A percentile compares a stretch with the other conserved stretches of the same genome.
These are phyloP conservation scores for Ganoderma lucidum DNA, from an alignment of 1,284 basidiomycete species.

Conservation along the genomic window DNA sequence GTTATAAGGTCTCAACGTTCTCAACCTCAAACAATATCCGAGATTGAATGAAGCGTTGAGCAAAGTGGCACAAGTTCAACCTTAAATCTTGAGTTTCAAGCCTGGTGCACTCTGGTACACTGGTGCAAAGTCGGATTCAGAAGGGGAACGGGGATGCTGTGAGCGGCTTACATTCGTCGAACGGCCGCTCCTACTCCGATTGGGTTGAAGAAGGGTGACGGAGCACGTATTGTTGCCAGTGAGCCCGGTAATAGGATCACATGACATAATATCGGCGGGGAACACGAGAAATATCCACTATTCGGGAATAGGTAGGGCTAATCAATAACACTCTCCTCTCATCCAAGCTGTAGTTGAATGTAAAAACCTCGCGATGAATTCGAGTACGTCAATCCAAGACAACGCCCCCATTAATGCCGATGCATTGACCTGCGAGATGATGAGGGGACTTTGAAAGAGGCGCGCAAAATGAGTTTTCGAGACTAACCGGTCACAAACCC, in stretches of 20 bases:
- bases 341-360: background rate
- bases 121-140: background rate
- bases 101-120: background rate
- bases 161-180: background rate
- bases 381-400: background rate
- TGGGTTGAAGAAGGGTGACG: background rate
- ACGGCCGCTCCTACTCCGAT: background rate
- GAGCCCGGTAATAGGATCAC: background rate
- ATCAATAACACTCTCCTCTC: background rate
- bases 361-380: background rate
- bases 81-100: background rate
- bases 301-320: background rate
- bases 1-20: background rate
- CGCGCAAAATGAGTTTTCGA: background rate
- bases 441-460: background rate
- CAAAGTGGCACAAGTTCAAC: background rate
- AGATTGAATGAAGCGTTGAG: background rate
- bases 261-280: background rate
- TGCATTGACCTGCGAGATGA: slow-evolving; percentile 2
- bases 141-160: background rate
- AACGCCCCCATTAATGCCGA: slow-evolving; percentile 1
- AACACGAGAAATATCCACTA: background rate
- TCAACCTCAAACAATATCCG: background rate
- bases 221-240: background rate
- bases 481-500: slow-evolving; percentile 2